Base-by-base conservation (phyloP, 805 yeast species). In the Wickerhamomyces silvicola region DNA sequence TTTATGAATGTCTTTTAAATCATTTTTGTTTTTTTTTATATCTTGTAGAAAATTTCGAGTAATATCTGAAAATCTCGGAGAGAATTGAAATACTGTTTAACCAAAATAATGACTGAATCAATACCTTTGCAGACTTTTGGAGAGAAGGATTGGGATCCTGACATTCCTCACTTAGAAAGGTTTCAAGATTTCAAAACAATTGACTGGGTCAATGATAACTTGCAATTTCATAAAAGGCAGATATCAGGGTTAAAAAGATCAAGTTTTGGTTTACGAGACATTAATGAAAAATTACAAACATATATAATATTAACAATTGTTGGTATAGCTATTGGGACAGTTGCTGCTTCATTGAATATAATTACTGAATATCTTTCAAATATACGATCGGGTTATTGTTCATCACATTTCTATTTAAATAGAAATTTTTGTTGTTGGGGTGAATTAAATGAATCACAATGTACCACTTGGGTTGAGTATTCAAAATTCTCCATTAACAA, bases 321-420 rank as follows among this genome's bases (percentile, higher is more conserved):
- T 37, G 99, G 97, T 0, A 51, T 79, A 1, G 41, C 68, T 4
- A 81, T 88, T 33, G 99, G 99, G 4, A 47, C 72, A 2, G 78
- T 86, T 23, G 97, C 98, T 0, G 95, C 86, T 0, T 65, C 72
- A 12, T 60, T 92, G 32, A 87, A 84, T 47, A 72, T 90, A 12
- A 68, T 86, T 12, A 86, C 97, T 0, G 90, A 85, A 31, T 86
- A 88, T 72, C 59, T 92, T n/a, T 81, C 86, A 3, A 80, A 80
- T 47, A 56, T 87, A 39, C 75, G 86, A 39, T 60, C 72, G 2
- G 98, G 98, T 0, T 75, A 79, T 56, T 92, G 98, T 59, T 53
- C 73, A 2, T 56, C 68, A 13, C 74, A 76, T 20, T 75, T 86
- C 54, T 75, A 87, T 45, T 62, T 87, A 20, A 86, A 76, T 56